phyloP scores from a whole-genome alignment of 495 filamentous ascomycete species.

The Staphylotrichum tortipilum region DNA sequence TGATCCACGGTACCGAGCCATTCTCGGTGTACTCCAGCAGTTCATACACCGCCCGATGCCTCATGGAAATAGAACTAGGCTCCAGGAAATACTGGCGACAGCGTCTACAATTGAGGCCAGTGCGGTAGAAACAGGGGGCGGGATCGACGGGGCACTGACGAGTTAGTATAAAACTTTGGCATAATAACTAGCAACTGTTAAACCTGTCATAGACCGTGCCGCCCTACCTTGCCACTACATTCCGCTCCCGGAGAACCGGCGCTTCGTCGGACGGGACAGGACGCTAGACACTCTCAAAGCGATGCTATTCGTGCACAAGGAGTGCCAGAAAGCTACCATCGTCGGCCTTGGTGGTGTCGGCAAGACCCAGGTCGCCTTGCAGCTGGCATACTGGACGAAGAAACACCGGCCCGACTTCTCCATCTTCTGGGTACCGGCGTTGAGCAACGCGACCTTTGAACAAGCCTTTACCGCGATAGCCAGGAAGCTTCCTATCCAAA shows the following conservation, averaged over 20 bases:
- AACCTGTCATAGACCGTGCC: not conserved
- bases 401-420: not conserved
- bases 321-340: not conserved
- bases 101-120: not conserved
- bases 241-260: constrained; percentile 19
- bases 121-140: not conserved
- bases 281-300: constrained; percentile 16
- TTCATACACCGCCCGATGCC: not conserved
- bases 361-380: not conserved
- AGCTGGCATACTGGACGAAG: not conserved
- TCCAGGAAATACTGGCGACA: not conserved
- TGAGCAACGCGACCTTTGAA: not conserved
- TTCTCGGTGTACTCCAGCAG: constrained; percentile 25
- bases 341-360: not conserved
- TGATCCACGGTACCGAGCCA: constrained; percentile 26
- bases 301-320: not conserved
- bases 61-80: not conserved
- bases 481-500: constrained; percentile 9
- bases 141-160: not conserved
- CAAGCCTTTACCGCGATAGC: constrained; percentile 29
- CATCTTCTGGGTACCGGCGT: not conserved
- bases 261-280: constrained; percentile 24
- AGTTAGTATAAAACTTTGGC: not conserved
- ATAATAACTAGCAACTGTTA: not conserved
- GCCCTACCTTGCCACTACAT: constrained; percentile 5